phyloP scores from a whole-genome alignment of 345 rosid species.

The Aegle marmelos region DNA sequence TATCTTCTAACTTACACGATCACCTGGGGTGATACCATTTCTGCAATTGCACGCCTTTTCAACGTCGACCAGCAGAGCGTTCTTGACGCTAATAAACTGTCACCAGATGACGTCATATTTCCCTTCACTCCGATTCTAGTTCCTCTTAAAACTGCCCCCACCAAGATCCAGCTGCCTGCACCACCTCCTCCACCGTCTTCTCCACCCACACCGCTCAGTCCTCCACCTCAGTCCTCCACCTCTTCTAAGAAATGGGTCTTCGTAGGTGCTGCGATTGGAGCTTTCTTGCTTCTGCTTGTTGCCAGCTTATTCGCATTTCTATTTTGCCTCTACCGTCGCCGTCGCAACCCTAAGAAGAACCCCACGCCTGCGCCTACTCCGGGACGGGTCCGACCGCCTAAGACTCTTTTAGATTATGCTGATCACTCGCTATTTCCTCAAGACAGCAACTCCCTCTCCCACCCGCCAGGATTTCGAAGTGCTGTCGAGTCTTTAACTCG shows the following conservation, averaged over 20 bases:
- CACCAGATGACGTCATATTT: constrained; percentile 22
- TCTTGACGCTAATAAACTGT: constrained; percentile 49
- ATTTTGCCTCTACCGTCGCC: constrained; percentile 33
- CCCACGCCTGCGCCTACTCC: constrained; percentile 12
- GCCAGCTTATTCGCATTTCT: constrained; percentile 22
- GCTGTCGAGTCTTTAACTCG: constrained; percentile 62
- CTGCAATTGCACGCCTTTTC: constrained; percentile 47
- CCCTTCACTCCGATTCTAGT: constrained; percentile 67
- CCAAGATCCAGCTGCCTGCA: constrained; percentile 17
- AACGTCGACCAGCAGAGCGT: constrained; percentile 34
- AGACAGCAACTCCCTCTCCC: constrained; percentile 29
- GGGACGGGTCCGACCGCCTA: constrained; percentile 1
- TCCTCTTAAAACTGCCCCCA: constrained; percentile 55
- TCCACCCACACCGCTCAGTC: background rate
- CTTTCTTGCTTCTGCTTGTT: constrained; percentile 37
- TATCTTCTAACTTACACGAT: constrained; percentile 59
- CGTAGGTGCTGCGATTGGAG: constrained; percentile 59
- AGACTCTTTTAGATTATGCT: constrained; percentile 29
- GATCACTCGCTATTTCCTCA: constrained; percentile 31
- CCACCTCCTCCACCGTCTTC: constrained; percentile 33
- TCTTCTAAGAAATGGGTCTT: constrained; percentile 58
- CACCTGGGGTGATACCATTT: constrained; percentile 36
- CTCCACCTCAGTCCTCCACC: constrained; percentile 8
- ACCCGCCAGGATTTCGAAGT: constrained; percentile 41
- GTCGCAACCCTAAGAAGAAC: constrained; percentile 14